Conservation (phyloP, 768 basidiomycete genomes). For the Suillus subalutaceus region DNA sequence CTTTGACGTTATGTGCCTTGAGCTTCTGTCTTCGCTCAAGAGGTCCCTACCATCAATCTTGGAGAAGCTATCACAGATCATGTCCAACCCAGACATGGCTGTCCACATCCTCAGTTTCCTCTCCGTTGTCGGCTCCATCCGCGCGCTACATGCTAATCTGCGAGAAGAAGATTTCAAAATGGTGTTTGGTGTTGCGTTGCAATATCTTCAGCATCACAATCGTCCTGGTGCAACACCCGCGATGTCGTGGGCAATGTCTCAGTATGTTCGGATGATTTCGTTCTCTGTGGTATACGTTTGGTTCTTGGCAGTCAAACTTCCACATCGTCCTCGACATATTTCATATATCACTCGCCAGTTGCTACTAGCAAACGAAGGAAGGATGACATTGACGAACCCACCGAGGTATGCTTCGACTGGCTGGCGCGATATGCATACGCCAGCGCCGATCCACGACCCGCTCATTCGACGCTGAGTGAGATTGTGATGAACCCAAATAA, state of each 20-base stretch:
- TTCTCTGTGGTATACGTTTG: conserved; percentile 92
- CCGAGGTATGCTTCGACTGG: conserved; percentile 98
- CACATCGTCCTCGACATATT: conserved; percentile 80
- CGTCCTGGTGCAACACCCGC: conserved; percentile 58
- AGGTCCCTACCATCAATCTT: conserved; percentile 79
- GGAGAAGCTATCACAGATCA: conserved; percentile 88
- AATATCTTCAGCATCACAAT: conserved; percentile 92
- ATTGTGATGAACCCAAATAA: conserved; percentile 67
- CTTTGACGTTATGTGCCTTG: conserved; percentile 84
- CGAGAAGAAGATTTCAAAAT: conserved; percentile 89
- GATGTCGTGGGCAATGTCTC: conserved; percentile 84
- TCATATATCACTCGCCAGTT: conserved; percentile 87
- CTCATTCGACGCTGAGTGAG: conserved; percentile 76
- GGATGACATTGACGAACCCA: conserved; percentile 78
- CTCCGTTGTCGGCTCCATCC: conserved; percentile 81
- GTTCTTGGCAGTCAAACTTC: conserved; percentile 87
- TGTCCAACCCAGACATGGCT: conserved; percentile 90
- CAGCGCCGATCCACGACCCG: conserved; percentile 89
- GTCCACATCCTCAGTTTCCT: conserved; percentile 97
- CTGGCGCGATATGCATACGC: conserved; percentile 92
- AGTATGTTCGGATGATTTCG: conserved; percentile 88
- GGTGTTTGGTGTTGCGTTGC: conserved; percentile 92
- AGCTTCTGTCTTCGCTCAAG: conserved; percentile 80
- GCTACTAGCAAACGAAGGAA: conserved; percentile 80
- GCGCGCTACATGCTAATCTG: conserved; percentile 83